Conservation (phyloP, 345 rosid genomes). For the Mallotus nudiflorus region DNA sequence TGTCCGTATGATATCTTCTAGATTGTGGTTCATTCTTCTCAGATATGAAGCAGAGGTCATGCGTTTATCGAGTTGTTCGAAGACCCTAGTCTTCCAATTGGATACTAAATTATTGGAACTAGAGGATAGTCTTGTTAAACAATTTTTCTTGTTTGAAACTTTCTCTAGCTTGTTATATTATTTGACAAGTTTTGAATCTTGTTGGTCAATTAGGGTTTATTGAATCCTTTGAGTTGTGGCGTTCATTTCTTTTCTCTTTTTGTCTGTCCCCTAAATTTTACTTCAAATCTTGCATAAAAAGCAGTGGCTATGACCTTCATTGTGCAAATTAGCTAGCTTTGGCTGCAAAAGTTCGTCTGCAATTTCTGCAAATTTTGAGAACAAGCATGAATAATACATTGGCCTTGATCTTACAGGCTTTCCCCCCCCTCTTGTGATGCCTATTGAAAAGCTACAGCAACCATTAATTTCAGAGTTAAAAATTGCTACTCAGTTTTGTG, state of each 20-base stretch:
- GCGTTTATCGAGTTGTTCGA: background rate
- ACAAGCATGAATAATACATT: too few relatives aligned
- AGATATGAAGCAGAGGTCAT: slow-evolving; percentile 7
- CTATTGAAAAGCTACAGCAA: too few relatives aligned
- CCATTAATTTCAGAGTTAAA: too few relatives aligned
- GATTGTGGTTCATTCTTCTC: slow-evolving; percentile 14
- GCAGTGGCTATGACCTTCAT: background rate
- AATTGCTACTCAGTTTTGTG: too few relatives aligned
- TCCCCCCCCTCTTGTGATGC: too few relatives aligned
- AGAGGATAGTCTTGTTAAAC: background rate
- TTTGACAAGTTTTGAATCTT: background rate
- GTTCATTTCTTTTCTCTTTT: background rate
- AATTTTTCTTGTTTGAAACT: slow-evolving; percentile 1
- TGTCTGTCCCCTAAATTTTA: background rate
- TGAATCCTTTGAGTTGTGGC: background rate
- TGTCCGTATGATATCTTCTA: background rate
- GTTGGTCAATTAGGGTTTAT: too few relatives aligned
- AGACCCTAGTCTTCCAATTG: slow-evolving; percentile 1
- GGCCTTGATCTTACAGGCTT: too few relatives aligned
- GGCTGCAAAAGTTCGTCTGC: background rate
- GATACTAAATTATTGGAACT: slow-evolving; percentile 19
- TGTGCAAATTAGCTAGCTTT: background rate
- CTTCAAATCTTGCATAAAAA: background rate
- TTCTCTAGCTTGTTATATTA: slow-evolving; percentile 1
- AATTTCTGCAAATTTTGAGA: too few relatives aligned